phyloP scores from a whole-genome alignment of 1,139 yeast species.

The Candida pseudoviswanathii region DNA sequence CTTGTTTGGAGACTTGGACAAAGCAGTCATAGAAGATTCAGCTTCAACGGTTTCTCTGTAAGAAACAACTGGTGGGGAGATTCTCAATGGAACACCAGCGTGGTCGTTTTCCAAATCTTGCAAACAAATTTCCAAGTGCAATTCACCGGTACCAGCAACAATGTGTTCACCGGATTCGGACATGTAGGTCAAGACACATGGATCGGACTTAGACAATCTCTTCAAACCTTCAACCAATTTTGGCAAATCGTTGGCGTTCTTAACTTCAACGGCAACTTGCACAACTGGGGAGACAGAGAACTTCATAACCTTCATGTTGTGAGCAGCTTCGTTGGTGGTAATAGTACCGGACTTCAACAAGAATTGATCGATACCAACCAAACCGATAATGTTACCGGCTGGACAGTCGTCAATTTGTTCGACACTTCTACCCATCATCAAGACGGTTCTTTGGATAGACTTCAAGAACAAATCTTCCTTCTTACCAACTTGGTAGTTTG shows the following conservation, averaged over 20 bases:
- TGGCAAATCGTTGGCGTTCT: slow-evolving; percentile 99
- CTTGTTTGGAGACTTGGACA: slow-evolving; percentile 99
- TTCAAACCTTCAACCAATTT: slow-evolving; percentile 99
- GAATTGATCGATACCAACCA: slow-evolving; percentile 99
- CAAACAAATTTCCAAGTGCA: slow-evolving; percentile 98
- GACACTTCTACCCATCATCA: slow-evolving; percentile 99
- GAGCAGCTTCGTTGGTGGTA: slow-evolving; percentile 95
- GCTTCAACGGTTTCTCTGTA: slow-evolving; percentile 98
- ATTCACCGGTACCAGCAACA: slow-evolving; percentile 99
- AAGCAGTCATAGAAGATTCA: slow-evolving; percentile 93
- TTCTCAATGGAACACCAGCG: slow-evolving; percentile 98
- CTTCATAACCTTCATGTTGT: slow-evolving; percentile 99
- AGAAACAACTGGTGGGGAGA: slow-evolving; percentile 96
- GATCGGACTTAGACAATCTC: slow-evolving; percentile 99
- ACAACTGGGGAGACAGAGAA: slow-evolving; percentile 99
- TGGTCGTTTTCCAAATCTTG: slow-evolving; percentile 96
- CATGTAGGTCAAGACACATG: slow-evolving; percentile 91
- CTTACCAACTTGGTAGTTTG: slow-evolving; percentile 98
- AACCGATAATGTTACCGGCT: slow-evolving; percentile 99
- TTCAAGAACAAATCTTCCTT: slow-evolving; percentile 96
- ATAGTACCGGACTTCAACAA: slow-evolving; percentile 99
- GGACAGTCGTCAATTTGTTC: slow-evolving; percentile 99
- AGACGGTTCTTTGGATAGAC: slow-evolving; percentile 98
- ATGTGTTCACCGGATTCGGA: slow-evolving; percentile 98
- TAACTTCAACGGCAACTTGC: slow-evolving; percentile 98